Base-by-base conservation (phyloP, 1,284 basidiomycete genomes). In the Trichosporon coremiiforme region DNA sequence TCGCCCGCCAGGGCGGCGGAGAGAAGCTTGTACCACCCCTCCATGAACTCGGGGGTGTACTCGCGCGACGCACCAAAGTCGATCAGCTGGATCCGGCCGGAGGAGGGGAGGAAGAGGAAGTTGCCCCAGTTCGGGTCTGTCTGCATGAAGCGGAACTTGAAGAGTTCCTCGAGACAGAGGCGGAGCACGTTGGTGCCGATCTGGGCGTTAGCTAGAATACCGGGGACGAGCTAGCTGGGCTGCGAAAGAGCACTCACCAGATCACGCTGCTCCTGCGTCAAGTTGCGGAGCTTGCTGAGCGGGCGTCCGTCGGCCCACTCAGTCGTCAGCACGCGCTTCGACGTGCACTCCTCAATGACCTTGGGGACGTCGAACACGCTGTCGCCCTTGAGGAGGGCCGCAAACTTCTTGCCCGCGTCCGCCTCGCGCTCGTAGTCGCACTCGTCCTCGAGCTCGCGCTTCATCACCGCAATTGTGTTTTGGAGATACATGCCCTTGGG, bases 71-170 rank as follows among this genome's bases (percentile, higher is more conserved):
- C 96, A 29, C 96, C 97, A 77, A 99, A 98, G 83, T 99, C 96
- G 70, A 99, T 93, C 22, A 99, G 86, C 76, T 94, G 92, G 66
- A 98, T 86, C 89, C 75, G 91, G 73, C 70, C 73, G 22, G 50
- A 55, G 7, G 35, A 50, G 5, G 36, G 45, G 82, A 95, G 91
- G 89, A 91, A 98, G 33, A 99, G 85, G 85, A 99, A 99, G 82
- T 98, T 99, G 25, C 92, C 93, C 92, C 93, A 98, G 80, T 99
- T 99, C 1, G 97, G 96, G 82, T 99, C 96, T 0, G 96, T 99
- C 83, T 99, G 97, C 97, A 99, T 98, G 63, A 92, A 85, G 29
- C 92, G 86, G 85, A 95, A 97, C 70, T 90, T 86, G 83, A 98
- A 97, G 13, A 98, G 88, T 80, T 99, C 96, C 69, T 88, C 89